These are phyloP conservation scores for Penicillium palitans DNA, from an alignment of 2,329 filamentous ascomycete genomes.

Conservation along the genomic window DNA sequence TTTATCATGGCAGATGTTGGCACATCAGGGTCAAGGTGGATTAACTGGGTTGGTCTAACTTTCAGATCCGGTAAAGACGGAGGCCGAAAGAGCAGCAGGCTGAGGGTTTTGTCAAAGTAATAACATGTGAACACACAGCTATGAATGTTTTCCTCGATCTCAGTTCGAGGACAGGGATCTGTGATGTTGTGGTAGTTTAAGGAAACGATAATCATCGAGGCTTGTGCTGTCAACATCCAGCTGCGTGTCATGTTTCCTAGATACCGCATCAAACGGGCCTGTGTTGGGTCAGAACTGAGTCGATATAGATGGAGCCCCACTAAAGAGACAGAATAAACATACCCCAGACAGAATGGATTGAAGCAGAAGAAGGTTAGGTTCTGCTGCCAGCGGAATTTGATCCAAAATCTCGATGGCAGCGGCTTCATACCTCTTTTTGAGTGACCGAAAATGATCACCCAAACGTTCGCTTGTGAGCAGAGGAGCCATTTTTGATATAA, in stretches of 20 bases:
- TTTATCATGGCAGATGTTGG: conserved; percentile 22
- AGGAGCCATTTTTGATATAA: conserved; percentile 23
- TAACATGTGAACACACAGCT: conserved; percentile 26
- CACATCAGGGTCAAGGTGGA: conserved; percentile 22
- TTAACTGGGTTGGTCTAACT: conserved; percentile 17
- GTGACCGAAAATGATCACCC: conserved; percentile 19
- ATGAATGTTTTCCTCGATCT: conserved; percentile 24
- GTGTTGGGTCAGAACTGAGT: background rate
- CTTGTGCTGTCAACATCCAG: conserved; percentile 24
- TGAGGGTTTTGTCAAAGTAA: conserved; percentile 26
- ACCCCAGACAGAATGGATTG: conserved; percentile 27
- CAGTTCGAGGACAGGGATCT: conserved; percentile 13
- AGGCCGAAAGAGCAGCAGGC: conserved; percentile 26
- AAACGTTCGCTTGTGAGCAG: conserved; percentile 20
- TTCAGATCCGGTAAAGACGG: conserved; percentile 25
- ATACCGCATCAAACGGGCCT: conserved; percentile 26
- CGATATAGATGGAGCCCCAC: background rate
- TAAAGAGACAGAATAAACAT: background rate
- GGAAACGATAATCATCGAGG: conserved; percentile 21
- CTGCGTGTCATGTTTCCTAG: conserved; percentile 26
- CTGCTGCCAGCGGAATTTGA: conserved; percentile 19
- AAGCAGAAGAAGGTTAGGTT: conserved; percentile 22
- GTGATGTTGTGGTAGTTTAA: conserved; percentile 29
- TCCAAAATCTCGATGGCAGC: conserved; percentile 22
- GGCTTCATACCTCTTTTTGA: conserved; percentile 24